phyloP scores from a whole-genome alignment of 2,329 filamentous ascomycete species.

The Trichothecium sympodiale region DNA sequence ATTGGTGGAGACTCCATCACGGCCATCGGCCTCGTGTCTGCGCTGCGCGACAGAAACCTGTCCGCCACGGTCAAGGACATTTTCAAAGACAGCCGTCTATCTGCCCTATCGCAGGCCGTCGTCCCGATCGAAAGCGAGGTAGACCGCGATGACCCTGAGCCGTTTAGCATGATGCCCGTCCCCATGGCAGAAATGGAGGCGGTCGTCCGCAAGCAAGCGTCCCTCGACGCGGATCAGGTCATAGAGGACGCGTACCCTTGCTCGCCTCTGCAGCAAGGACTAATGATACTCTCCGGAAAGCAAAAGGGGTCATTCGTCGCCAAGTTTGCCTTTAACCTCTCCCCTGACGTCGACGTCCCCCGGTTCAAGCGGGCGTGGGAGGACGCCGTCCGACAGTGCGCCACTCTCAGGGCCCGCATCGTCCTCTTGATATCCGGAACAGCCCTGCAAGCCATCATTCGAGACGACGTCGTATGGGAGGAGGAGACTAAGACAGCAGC shows the following conservation, averaged over 20 bases:
- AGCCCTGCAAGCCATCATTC: background rate
- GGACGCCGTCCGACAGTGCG: background rate
- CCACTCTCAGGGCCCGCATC: background rate
- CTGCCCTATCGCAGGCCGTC: background rate
- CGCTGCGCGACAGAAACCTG: background rate
- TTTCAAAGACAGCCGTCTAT: constrained; percentile 1
- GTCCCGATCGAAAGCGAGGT: too few species aligned
- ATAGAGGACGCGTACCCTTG: constrained; percentile 15
- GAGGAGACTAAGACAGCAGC: too few species aligned
- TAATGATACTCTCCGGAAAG: constrained; percentile 34
- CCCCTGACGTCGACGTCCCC: background rate
- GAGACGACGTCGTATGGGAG: background rate
- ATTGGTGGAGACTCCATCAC: constrained; percentile 9
- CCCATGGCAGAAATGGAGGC: constrained; percentile 4
- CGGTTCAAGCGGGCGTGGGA: background rate
- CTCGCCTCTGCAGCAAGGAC: constrained; percentile 13
- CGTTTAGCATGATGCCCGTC: too few species aligned
- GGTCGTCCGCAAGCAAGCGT: background rate
- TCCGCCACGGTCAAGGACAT: background rate
- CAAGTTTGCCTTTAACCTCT: background rate
- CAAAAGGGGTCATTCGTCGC: constrained; percentile 7
- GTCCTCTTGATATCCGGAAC: background rate
- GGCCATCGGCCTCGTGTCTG: constrained; percentile 4
- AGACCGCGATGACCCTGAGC: background rate
- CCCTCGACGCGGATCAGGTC: constrained; percentile 1